Conservation (phyloP, 352 stramenopile species). For the Phytophthora ohioensis region DNA sequence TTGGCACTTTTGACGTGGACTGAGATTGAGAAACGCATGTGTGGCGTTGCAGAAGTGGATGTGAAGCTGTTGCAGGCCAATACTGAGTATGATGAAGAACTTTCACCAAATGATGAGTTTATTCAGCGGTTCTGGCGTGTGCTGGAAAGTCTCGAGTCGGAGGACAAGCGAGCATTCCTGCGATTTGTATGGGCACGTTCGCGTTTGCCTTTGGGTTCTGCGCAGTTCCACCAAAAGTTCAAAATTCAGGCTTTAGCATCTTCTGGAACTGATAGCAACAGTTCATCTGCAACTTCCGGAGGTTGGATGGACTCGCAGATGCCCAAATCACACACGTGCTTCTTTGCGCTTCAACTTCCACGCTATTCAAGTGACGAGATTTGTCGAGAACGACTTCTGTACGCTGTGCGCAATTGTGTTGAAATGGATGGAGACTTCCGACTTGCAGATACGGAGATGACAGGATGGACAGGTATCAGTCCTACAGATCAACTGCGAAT, state of each 20-base stretch:
- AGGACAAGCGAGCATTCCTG: constrained; percentile 80
- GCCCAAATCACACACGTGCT: constrained; percentile 90
- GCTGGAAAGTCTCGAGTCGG: constrained; percentile 59
- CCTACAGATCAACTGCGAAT: constrained; percentile 72
- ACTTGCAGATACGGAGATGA: constrained; percentile 85
- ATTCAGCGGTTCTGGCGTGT: constrained; percentile 86
- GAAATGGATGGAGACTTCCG: constrained; percentile 92
- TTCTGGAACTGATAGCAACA: constrained; percentile 18
- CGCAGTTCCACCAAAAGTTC: constrained; percentile 87
- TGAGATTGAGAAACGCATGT: constrained; percentile 81
- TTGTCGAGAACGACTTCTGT: constrained; percentile 73
- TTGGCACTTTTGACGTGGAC: constrained; percentile 67
- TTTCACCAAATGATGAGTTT: constrained; percentile 67
- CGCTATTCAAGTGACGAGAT: constrained; percentile 84
- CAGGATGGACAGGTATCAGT: constrained; percentile 72
- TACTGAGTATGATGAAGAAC: constrained; percentile 87
- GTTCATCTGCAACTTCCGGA: constrained; percentile 7
- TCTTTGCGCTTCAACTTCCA: constrained; percentile 85
- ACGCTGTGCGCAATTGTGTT: constrained; percentile 87
- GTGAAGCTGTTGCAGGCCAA: constrained; percentile 74
- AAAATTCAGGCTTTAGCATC: constrained; percentile 80
- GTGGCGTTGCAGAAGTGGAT: constrained; percentile 77
- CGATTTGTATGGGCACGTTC: constrained; percentile 87
- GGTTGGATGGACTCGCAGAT: constrained; percentile 66
- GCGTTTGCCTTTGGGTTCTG: constrained; percentile 61